Conservation (phyloP, 2,329 filamentous ascomycete species). For the Aspergillus viridinutans region DNA sequence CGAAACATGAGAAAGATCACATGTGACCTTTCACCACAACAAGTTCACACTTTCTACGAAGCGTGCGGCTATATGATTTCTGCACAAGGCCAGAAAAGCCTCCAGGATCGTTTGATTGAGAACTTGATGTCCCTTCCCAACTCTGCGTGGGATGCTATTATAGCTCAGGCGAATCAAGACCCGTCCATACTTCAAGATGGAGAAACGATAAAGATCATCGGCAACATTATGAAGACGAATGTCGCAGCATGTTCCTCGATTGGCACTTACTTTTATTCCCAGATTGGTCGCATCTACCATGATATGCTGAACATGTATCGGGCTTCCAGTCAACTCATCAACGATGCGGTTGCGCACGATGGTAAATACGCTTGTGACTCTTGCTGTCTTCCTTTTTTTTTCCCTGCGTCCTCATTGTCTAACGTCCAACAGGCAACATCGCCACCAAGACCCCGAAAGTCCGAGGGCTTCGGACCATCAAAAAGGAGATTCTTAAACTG, state of each 20-base stretch:
- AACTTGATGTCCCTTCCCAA: constrained; percentile 95
- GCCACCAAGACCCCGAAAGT: constrained; percentile 98
- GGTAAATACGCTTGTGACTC: constrained; percentile 50
- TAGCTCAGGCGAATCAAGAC: constrained; percentile 77
- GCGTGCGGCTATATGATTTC: constrained; percentile 99
- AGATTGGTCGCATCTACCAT: constrained; percentile 94
- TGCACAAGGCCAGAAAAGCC: constrained; percentile 89
- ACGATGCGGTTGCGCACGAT: constrained; percentile 80
- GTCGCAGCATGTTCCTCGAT: constrained; percentile 97
- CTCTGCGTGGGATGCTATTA: constrained; percentile 91
- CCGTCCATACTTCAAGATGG: constrained; percentile 83
- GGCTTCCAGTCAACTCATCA: constrained; percentile 93
- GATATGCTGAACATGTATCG: constrained; percentile 99
- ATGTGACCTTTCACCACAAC: constrained; percentile 88
- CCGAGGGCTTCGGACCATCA: constrained; percentile 90
- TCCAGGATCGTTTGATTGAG: constrained; percentile 84
- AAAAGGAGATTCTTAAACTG: constrained; percentile 98
- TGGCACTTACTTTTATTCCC: constrained; percentile 94
- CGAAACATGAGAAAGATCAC: constrained; percentile 94
- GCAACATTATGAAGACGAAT: constrained; percentile 99
- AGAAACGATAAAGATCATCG: constrained; percentile 96
- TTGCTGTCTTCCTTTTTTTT: background rate
- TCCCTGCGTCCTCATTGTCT: constrained; percentile 9
- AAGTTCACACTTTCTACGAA: constrained; percentile 98
- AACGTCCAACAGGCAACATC: constrained; percentile 61